A percentile compares a stretch with the other conserved stretches of the same genome.
phyloP scores from a whole-genome alignment of 2,329 filamentous ascomycete genomes.

The Scorias spongiosa region DNA sequence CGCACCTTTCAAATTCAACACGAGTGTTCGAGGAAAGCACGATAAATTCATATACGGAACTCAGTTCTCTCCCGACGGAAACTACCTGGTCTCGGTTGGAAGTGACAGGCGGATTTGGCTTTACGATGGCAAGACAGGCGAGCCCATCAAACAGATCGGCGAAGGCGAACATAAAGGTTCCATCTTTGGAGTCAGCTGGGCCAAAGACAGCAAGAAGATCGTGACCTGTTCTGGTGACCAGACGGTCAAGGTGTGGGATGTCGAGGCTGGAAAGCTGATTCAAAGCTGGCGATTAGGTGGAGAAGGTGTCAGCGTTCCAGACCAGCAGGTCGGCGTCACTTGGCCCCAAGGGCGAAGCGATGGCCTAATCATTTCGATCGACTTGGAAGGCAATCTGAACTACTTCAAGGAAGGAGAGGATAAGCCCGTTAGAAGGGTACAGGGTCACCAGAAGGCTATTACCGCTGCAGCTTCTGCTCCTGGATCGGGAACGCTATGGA shows the following conservation, averaged over 20 bases:
- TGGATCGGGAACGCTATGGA: slow-evolving; percentile 54
- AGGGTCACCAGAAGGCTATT: slow-evolving; percentile 84
- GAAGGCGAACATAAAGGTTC: slow-evolving; percentile 81
- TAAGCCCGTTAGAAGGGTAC: slow-evolving; percentile 53
- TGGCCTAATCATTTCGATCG: slow-evolving; percentile 77
- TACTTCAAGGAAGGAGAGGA: slow-evolving; percentile 67
- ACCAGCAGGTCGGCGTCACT: slow-evolving; percentile 91
- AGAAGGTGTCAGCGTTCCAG: slow-evolving; percentile 52
- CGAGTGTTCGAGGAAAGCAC: slow-evolving; percentile 63
- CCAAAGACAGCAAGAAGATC: slow-evolving; percentile 68
- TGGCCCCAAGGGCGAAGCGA: slow-evolving; percentile 74
- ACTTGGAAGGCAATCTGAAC: slow-evolving; percentile 75
- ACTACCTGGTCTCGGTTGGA: slow-evolving; percentile 68
- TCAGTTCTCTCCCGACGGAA: slow-evolving; percentile 81
- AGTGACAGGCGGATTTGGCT: slow-evolving; percentile 87
- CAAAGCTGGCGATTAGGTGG: slow-evolving; percentile 77
- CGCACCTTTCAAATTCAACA: slow-evolving; percentile 89
- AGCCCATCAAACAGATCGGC: slow-evolving; percentile 60
- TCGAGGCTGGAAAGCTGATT: slow-evolving; percentile 57
- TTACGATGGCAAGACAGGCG: slow-evolving; percentile 92
- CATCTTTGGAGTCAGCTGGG: slow-evolving; percentile 86
- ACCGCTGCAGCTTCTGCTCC: slow-evolving; percentile 53
- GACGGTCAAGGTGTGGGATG: slow-evolving; percentile 90
- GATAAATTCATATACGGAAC: slow-evolving; percentile 79
- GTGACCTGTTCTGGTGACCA: slow-evolving; percentile 89